Percentiles rank a stretch among this genome's conserved stretches.
Evolutionary conservation across 1,284 basidiomycete genomes (phyloP).

Genomic region (Tremellales sp.): DNA sequence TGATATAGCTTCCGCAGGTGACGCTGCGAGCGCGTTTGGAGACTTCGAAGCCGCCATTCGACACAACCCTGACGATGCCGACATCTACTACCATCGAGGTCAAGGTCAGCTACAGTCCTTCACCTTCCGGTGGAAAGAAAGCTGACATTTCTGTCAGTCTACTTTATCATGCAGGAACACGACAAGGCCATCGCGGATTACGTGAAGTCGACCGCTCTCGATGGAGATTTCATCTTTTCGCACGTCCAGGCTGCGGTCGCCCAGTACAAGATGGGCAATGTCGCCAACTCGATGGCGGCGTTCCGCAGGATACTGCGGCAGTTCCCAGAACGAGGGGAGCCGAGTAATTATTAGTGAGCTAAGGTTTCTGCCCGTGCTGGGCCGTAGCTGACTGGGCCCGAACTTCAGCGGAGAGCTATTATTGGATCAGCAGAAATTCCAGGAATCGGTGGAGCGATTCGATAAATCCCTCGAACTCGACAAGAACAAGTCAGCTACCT

Average conservation of each 20-base stretch:
- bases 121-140: background rate
- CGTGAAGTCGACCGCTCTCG: slow-evolving; percentile 69
- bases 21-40: slow-evolving; percentile 74
- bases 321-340: slow-evolving; percentile 80
- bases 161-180: slow-evolving; percentile 94
- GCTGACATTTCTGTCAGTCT: slow-evolving; percentile 55
- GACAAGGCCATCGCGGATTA: slow-evolving; percentile 84
- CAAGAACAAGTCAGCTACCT: slow-evolving; percentile 59
- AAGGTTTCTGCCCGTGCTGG: background rate
- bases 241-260: slow-evolving; percentile 97
- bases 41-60: slow-evolving; percentile 88
- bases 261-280: slow-evolving; percentile 83
- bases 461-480: slow-evolving; percentile 90
- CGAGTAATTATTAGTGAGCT: slow-evolving; percentile 83
- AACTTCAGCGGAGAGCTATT: slow-evolving; percentile 80
- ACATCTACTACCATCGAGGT: slow-evolving; percentile 98
- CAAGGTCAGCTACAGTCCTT: slow-evolving; percentile 60
- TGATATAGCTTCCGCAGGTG: slow-evolving; percentile 33
- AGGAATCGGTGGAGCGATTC: slow-evolving; percentile 92
- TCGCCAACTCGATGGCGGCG: slow-evolving; percentile 77
- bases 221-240: slow-evolving; percentile 79
- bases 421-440: slow-evolving; percentile 85
- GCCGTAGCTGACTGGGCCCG: background rate
- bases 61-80: slow-evolving; percentile 79
- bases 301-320: slow-evolving; percentile 77